Evolutionary conservation across 805 yeast genomes (phyloP).

Genomic region (Candida easanensis): DNA sequence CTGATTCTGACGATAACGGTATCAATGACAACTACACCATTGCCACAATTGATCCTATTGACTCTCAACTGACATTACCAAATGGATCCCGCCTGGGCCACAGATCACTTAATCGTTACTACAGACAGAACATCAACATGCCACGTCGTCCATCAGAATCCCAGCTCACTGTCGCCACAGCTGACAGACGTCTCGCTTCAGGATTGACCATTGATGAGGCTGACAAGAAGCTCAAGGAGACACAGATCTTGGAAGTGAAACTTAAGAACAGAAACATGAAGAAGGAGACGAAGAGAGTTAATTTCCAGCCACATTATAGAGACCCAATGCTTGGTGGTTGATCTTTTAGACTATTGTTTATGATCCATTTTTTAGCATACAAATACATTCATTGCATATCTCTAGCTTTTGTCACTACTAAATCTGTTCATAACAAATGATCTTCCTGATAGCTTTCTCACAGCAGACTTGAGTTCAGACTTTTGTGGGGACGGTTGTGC

Average conservation of each 20-base stretch:
- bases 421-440: conserved; percentile 30
- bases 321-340: conserved; percentile 57
- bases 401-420: conserved; percentile 21
- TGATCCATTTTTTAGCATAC: not conserved
- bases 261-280: conserved; percentile 37
- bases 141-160: conserved; percentile 54
- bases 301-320: conserved; percentile 82
- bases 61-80: conserved; percentile 69
- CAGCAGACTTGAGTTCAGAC: conserved; percentile 22
- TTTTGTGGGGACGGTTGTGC: conserved; percentile 8
- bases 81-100: conserved; percentile 81
- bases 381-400: not conserved
- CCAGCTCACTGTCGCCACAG: conserved; percentile 71
- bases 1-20: conserved; percentile 27
- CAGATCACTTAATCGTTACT: conserved; percentile 67
- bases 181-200: conserved; percentile 61
- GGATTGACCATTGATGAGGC: conserved; percentile 60
- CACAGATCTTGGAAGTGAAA: conserved; percentile 41
- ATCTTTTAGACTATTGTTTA: not conserved
- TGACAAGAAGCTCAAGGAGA: conserved; percentile 47
- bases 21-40: conserved; percentile 32
- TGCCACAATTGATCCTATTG: conserved; percentile 48
- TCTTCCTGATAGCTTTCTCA: conserved; percentile 30
- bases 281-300: conserved; percentile 65
- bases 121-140: conserved; percentile 59